These are phyloP conservation scores for Rhizophora apiculata DNA, from an alignment of 345 rosid species.

Conservation along the genomic window DNA sequence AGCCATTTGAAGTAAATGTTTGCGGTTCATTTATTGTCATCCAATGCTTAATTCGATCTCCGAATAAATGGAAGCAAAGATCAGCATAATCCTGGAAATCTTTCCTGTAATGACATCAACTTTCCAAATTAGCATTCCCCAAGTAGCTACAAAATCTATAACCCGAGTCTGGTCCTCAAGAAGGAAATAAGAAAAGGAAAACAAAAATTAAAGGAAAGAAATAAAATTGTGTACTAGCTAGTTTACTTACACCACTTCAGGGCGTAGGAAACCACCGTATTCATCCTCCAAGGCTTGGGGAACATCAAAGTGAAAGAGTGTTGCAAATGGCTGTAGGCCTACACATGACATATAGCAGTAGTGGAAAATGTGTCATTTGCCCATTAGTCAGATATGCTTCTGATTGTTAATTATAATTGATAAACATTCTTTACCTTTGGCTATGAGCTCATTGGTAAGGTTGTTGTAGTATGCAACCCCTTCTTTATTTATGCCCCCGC, in stretches of 20 bases:
- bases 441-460: not conserved
- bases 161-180: too few relatives aligned
- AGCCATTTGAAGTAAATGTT: constrained; percentile 12
- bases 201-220: too few relatives aligned
- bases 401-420: too few relatives aligned
- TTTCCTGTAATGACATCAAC: not conserved
- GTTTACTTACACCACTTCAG: constrained; percentile 8
- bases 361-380: too few relatives aligned
- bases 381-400: too few relatives aligned
- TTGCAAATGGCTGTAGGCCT: constrained; percentile 6
- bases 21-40: constrained; percentile 28
- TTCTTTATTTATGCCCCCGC: not conserved
- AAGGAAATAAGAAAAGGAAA: too few relatives aligned
- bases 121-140: too few relatives aligned
- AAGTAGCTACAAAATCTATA: too few relatives aligned
- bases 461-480: not conserved
- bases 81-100: constrained; percentile 7
- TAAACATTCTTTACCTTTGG: not conserved
- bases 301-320: constrained; percentile 12
- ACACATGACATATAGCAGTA: too few relatives aligned
- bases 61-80: constrained; percentile 2
- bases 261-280: constrained; percentile 12
- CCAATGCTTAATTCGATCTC: constrained; percentile 36
- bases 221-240: too few relatives aligned
- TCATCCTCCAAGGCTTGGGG: constrained; percentile 15